Evolutionary conservation across 805 yeast species (phyloP).

Genomic region (Clavispora fructus): DNA sequence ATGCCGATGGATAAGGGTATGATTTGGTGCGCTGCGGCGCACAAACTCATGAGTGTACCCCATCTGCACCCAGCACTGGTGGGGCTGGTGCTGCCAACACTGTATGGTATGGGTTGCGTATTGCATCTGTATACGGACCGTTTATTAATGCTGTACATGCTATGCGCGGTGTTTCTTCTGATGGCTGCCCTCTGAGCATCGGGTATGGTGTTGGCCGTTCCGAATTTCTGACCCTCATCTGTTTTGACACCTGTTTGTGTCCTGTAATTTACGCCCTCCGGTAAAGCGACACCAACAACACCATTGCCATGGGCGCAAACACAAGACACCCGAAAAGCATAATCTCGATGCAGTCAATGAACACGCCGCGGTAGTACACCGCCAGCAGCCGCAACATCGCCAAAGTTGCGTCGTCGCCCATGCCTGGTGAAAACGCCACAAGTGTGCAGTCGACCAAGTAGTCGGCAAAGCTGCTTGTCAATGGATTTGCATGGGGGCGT

Average conservation of each 20-base stretch:
- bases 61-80: neutral
- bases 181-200: no score
- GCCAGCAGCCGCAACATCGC: neutral
- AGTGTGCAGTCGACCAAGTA: constrained; percentile 9
- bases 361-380: neutral
- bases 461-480: constrained; percentile 6
- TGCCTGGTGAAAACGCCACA: neutral
- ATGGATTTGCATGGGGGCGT: constrained; percentile 3
- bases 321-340: constrained; percentile 10
- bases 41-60: no score
- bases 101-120: neutral
- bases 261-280: no score
- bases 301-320: constrained; percentile 8
- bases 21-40: no score
- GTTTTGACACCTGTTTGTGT: no score
- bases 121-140: no score
- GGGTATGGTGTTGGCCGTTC: no score
- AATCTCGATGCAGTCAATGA: constrained; percentile 6
- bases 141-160: no score
- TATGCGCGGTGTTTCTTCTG: no score
- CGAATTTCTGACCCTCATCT: no score
- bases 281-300: neutral
- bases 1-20: neutral
- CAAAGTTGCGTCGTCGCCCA: neutral
- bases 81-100: no score